Evolutionary conservation across 257 asterid genomes (phyloP).

Genomic region (Scutellaria baicalensis): DNA sequence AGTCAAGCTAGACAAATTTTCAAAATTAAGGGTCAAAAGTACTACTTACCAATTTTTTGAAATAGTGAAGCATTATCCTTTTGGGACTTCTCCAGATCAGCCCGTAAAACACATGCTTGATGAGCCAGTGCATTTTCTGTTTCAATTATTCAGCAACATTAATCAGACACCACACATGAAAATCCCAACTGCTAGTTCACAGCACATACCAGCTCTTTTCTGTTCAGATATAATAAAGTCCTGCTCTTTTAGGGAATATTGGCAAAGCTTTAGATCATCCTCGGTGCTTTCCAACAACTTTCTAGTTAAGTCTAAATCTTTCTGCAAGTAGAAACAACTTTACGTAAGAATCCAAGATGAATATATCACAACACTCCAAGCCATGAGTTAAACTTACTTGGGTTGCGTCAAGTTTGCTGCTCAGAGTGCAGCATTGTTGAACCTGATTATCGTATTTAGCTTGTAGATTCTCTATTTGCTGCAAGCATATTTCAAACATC

Average conservation of each 20-base stretch:
- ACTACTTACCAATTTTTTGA: conserved; percentile 51
- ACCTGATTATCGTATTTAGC: conserved; percentile 47
- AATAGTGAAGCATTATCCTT: conserved; percentile 57
- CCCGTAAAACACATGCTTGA: conserved; percentile 70
- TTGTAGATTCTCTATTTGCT: conserved; percentile 65
- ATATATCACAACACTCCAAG: background rate
- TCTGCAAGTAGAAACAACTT: conserved; percentile 33
- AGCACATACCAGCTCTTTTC: conserved; percentile 66
- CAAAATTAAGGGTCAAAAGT: background rate
- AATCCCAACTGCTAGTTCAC: background rate
- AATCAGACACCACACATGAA: conserved; percentile 3
- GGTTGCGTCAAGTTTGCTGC: conserved; percentile 50
- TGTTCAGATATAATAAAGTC: conserved; percentile 74
- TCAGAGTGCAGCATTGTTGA: conserved; percentile 53
- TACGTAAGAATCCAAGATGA: conserved; percentile 17
- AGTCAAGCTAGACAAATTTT: background rate
- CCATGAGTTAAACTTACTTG: conserved; percentile 37
- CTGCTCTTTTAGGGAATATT: conserved; percentile 62
- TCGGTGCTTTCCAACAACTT: conserved; percentile 52
- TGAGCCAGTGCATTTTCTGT: conserved; percentile 78
- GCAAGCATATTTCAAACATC: conserved; percentile 7
- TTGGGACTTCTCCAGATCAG: conserved; percentile 74
- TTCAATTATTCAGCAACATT: background rate
- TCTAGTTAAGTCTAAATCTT: conserved; percentile 49
- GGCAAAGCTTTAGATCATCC: conserved; percentile 44